Percentiles rank a stretch among this genome's conserved stretches.
phyloP scores from a whole-genome alignment of 1,284 basidiomycete species.

The Apiotrichum gracile region DNA sequence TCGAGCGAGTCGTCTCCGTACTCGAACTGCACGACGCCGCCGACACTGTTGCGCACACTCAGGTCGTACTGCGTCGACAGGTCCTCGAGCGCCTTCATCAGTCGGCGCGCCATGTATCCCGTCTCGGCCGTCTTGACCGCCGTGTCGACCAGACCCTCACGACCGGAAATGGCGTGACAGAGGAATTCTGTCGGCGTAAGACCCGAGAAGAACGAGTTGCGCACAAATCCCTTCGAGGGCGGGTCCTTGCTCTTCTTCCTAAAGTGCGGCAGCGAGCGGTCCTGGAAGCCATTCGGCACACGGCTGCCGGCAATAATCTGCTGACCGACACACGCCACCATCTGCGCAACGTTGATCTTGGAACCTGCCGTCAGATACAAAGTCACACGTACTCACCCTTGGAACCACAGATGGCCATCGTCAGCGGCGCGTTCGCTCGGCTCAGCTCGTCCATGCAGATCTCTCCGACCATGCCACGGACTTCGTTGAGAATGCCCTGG shows the following conservation, averaged over 20 bases:
- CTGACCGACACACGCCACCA: conserved; percentile 99
- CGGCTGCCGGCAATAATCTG: conserved; percentile 98
- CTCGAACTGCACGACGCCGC: conserved; percentile 95
- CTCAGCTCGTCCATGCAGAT: conserved; percentile 98
- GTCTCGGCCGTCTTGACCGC: conserved; percentile 99
- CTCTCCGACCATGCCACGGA: conserved; percentile 92
- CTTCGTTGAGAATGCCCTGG: conserved; percentile 85
- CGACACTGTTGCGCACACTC: conserved; percentile 91
- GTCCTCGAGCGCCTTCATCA: conserved; percentile 99
- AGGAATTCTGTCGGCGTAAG: conserved; percentile 94
- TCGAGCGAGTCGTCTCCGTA: conserved; percentile 98
- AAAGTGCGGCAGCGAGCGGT: conserved; percentile 96
- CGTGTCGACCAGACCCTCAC: conserved; percentile 97
- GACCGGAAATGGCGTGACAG: conserved; percentile 98
- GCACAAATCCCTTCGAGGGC: conserved; percentile 95
- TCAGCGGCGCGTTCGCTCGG: conserved; percentile 90
- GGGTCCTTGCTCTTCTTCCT: conserved; percentile 96
- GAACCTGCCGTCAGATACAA: conserved; percentile 60
- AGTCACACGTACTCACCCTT: conserved; percentile 60
- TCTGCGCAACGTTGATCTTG: conserved; percentile 98
- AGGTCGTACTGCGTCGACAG: conserved; percentile 94
- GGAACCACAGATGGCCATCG: conserved; percentile 99
- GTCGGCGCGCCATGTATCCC: conserved; percentile 96
- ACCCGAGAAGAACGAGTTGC: conserved; percentile 94
- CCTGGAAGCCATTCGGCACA: conserved; percentile 98